phyloP scores from a whole-genome alignment of 352 stramenopile species.

The Pythium phragmiticola region DNA sequence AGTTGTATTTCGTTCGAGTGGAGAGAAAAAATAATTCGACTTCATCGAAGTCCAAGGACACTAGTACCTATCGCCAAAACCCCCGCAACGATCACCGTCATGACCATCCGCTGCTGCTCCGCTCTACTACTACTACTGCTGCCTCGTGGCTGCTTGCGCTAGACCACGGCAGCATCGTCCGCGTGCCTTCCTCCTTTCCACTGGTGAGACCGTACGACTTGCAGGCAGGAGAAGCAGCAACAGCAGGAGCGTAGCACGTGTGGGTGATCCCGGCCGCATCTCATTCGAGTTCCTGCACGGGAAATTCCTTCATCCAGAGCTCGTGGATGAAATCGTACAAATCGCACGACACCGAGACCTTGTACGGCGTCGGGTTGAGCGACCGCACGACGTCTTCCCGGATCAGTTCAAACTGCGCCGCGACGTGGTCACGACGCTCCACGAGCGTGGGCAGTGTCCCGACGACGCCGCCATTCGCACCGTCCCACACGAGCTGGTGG shows the following conservation, averaged over 20 bases:
- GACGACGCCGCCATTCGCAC: constrained; percentile 70
- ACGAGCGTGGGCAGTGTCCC: constrained; percentile 67
- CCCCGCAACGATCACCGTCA: constrained; percentile 10
- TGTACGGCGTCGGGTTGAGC: constrained; percentile 96
- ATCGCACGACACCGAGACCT: constrained; percentile 88
- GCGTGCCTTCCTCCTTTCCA: no score
- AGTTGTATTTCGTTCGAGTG: constrained; percentile 9
- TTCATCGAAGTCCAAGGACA: constrained; percentile 22
- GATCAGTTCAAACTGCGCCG: constrained; percentile 91
- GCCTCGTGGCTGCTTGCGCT: not conserved
- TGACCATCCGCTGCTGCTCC: constrained; percentile 2
- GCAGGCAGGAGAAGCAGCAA: not conserved
- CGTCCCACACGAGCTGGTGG: constrained; percentile 91
- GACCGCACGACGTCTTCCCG: constrained; percentile 94
- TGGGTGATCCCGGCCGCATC: constrained; percentile 8
- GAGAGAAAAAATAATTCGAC: constrained; percentile 18
- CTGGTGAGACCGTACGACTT: no score
- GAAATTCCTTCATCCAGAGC: constrained; percentile 94
- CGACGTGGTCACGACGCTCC: constrained; percentile 84
- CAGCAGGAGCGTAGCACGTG: not conserved
- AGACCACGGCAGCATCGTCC: no score
- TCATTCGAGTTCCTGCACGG: constrained; percentile 80
- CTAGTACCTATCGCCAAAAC: constrained; percentile 30
- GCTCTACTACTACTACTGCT: not conserved
- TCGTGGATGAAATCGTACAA: constrained; percentile 95